Conservation (phyloP, 2,329 filamentous ascomycete species). For the Diaporthe sp. region DNA sequence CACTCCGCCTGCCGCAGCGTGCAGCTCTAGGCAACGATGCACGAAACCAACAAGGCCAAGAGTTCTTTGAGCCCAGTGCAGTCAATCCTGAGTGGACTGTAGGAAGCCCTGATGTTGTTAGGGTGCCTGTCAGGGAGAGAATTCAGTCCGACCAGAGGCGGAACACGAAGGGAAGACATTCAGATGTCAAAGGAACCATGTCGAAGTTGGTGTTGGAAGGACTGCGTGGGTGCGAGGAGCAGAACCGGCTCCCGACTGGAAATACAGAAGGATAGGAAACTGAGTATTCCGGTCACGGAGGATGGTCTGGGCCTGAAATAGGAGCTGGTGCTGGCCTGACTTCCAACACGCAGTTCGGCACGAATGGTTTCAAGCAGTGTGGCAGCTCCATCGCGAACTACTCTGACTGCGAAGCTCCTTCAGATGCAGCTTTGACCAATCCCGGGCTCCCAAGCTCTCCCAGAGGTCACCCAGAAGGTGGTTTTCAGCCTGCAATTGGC, state of each 20-base stretch:
- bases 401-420: conserved; percentile 45
- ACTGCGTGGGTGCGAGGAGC: conserved; percentile 5
- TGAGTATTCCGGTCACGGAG: conserved; percentile 34
- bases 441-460: not conserved
- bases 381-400: conserved; percentile 42
- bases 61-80: conserved; percentile 37
- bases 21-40: not conserved
- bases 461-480: not conserved
- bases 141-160: not conserved
- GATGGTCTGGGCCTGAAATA: conserved; percentile 27
- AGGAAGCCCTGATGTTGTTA: conserved; percentile 34
- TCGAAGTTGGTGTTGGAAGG: not conserved
- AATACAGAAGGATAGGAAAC: conserved; percentile 40
- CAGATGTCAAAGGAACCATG: not conserved
- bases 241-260: conserved; percentile 33
- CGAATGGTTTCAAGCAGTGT: conserved; percentile 35
- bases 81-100: conserved; percentile 36
- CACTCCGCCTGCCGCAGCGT: not conserved
- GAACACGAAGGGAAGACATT: not conserved
- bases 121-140: conserved; percentile 33
- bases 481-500: not conserved
- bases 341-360: conserved; percentile 2
- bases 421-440: not conserved
- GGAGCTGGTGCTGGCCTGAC: conserved; percentile 27
- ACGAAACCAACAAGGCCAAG: not conserved